Conservation (phyloP, 352 stramenopile species). For the Phytophthora sojae region DNA sequence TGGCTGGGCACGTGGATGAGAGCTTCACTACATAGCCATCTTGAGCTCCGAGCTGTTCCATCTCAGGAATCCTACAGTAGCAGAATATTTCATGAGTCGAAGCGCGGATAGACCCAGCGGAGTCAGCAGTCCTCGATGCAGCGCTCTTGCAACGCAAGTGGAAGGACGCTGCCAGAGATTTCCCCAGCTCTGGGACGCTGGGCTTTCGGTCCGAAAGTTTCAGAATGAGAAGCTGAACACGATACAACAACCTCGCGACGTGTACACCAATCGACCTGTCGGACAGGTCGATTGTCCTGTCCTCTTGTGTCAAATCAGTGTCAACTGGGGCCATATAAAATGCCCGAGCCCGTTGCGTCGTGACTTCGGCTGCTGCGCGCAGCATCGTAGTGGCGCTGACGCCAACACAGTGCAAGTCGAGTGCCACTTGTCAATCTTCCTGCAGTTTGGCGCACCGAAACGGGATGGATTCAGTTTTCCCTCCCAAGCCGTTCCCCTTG, state of each 20-base stretch:
- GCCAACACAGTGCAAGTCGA: not conserved
- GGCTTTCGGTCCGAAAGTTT: not conserved
- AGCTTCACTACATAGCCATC: too few species aligned
- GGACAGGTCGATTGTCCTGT: too few species aligned
- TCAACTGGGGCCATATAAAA: slow-evolving; percentile 3
- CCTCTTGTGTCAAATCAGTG: not conserved
- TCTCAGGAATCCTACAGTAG: too few species aligned
- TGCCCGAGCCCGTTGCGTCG: not conserved
- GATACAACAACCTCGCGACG: slow-evolving; percentile 15
- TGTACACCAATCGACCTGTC: slow-evolving; percentile 18
- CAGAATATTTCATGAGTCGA: too few species aligned
- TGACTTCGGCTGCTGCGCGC: not conserved
- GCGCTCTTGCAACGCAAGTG: too few species aligned
- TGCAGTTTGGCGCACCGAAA: slow-evolving; percentile 23
- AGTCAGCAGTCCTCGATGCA: too few species aligned
- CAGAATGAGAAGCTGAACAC: not conserved
- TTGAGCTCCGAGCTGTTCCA: too few species aligned
- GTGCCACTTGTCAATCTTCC: slow-evolving; percentile 19
- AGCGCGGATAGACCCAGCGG: too few species aligned
- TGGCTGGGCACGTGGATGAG: too few species aligned
- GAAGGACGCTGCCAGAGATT: not conserved
- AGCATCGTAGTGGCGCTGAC: slow-evolving; percentile 2
- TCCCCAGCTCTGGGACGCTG: too few species aligned
- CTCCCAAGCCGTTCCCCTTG: slow-evolving; percentile 19
- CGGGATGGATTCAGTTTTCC: slow-evolving; percentile 26